These are phyloP conservation scores for Pogostemon cablin DNA, from an alignment of 257 asterid species.

Conservation along the genomic window DNA sequence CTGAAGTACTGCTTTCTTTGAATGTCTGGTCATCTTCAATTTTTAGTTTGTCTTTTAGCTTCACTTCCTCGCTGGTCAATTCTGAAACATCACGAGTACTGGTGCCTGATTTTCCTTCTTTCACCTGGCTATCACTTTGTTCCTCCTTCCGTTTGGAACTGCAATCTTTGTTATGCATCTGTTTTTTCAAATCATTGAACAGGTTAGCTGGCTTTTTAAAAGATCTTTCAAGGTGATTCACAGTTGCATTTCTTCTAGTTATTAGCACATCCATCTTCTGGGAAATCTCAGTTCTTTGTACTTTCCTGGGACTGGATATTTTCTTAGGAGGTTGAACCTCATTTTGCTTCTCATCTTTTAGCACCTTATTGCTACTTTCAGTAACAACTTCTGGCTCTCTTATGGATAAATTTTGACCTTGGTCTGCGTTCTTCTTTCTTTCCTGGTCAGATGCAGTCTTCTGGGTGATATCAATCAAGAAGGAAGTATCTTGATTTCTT, in stretches of 20 bases:
- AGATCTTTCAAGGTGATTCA: constrained; percentile 34
- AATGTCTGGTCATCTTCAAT: constrained; percentile 32
- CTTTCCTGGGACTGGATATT: constrained; percentile 38
- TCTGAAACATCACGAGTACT: constrained; percentile 28
- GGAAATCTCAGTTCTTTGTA: constrained; percentile 45
- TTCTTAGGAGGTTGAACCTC: constrained; percentile 37
- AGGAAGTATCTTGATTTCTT: constrained; percentile 30
- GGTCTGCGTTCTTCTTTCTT: constrained; percentile 33
- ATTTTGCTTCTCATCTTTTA: constrained; percentile 36
- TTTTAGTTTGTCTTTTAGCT: constrained; percentile 29
- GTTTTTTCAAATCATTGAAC: constrained; percentile 48
- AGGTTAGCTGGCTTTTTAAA: constrained; percentile 41
- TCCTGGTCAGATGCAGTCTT: constrained; percentile 27
- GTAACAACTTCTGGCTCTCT: constrained; percentile 19
- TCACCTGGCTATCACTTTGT: constrained; percentile 33
- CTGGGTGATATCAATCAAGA: constrained; percentile 26
- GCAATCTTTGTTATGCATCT: constrained; percentile 39
- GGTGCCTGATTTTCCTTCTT: constrained; percentile 35
- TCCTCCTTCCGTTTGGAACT: constrained; percentile 36
- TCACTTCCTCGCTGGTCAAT: constrained; percentile 30
- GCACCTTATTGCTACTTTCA: constrained; percentile 23
- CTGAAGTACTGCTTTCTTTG: constrained; percentile 26
- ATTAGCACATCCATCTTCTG: constrained; percentile 47
- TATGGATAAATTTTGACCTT: constrained; percentile 32
- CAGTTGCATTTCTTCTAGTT: constrained; percentile 39